phyloP scores from a whole-genome alignment of 768 basidiomycete species.

The Mycena pura region DNA sequence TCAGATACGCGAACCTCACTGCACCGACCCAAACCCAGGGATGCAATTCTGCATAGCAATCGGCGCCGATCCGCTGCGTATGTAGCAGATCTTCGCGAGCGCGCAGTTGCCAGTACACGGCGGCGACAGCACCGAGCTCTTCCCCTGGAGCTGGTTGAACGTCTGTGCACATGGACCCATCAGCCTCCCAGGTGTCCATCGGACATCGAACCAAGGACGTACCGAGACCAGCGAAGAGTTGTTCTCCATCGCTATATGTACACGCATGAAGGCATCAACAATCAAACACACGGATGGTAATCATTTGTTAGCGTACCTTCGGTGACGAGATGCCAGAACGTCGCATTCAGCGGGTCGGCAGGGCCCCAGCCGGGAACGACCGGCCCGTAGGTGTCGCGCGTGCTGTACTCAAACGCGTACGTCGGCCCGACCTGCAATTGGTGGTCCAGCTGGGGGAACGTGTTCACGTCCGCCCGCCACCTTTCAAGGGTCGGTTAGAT shows the following conservation, averaged over 20 bases:
- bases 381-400: slow-evolving; percentile 69
- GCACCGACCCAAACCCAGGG: slow-evolving; percentile 64
- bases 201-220: slow-evolving; percentile 24
- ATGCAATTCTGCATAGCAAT: slow-evolving; percentile 66
- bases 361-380: slow-evolving; percentile 63
- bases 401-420: slow-evolving; percentile 71
- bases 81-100: slow-evolving; percentile 77
- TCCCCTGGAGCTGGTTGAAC: slow-evolving; percentile 78
- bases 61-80: slow-evolving; percentile 73
- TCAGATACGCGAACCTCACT: background rate
- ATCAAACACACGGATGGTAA: too few relatives aligned
- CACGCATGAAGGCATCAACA: too few relatives aligned
- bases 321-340: slow-evolving; percentile 84
- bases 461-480: slow-evolving; percentile 68
- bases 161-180: slow-evolving; percentile 40
- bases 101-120: slow-evolving; percentile 68
- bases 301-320: too few relatives aligned
- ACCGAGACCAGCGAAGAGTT: slow-evolving; percentile 67
- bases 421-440: slow-evolving; percentile 66
- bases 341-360: slow-evolving; percentile 76
- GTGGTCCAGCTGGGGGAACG: slow-evolving; percentile 62
- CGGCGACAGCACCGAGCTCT: slow-evolving; percentile 59
- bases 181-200: background rate
- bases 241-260: slow-evolving; percentile 69
- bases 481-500: slow-evolving; percentile 45